Evolutionary conservation across 352 stramenopile genomes (phyloP).

Genomic region (Phytophthora hibernalis): DNA sequence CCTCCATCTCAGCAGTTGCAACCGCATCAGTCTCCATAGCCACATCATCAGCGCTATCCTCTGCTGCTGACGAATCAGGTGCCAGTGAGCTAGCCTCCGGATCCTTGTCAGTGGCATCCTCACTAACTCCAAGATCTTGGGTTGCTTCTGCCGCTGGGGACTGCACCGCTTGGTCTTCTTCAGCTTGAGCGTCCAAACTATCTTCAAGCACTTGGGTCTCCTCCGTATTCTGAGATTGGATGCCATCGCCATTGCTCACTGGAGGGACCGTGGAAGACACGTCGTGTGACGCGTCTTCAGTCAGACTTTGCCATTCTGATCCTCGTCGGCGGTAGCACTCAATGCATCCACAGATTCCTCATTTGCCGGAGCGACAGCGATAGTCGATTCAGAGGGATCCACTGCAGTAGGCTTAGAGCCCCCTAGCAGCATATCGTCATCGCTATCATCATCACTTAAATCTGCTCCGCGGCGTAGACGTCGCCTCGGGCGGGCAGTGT

Average conservation of each 20-base stretch:
- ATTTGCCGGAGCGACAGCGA: background rate
- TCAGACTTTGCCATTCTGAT: conserved; percentile 14
- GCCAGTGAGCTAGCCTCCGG: background rate
- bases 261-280: conserved; percentile 4
- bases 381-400: conserved; percentile 13
- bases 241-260: conserved; percentile 2
- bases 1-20: conserved; percentile 16
- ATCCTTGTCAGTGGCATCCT: conserved; percentile 6
- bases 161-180: conserved; percentile 18
- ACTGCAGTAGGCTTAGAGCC: background rate
- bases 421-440: conserved; percentile 51
- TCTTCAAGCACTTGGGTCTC: conserved; percentile 34
- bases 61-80: background rate
- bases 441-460: conserved; percentile 53
- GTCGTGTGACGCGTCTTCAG: conserved; percentile 3
- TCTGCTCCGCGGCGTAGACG: conserved; percentile 55
- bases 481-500: conserved; percentile 46
- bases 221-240: conserved; percentile 22
- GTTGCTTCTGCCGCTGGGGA: conserved; percentile 9
- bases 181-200: conserved; percentile 1
- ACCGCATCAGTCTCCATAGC: conserved; percentile 9
- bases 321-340: background rate
- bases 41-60: conserved; percentile 3
- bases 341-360: conserved; percentile 2
- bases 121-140: conserved; percentile 9